A percentile compares a stretch with the other conserved stretches of the same genome.
phyloP scores from a whole-genome alignment of 192 early-diverging fungal species.

The Chytriomyces sp. region DNA sequence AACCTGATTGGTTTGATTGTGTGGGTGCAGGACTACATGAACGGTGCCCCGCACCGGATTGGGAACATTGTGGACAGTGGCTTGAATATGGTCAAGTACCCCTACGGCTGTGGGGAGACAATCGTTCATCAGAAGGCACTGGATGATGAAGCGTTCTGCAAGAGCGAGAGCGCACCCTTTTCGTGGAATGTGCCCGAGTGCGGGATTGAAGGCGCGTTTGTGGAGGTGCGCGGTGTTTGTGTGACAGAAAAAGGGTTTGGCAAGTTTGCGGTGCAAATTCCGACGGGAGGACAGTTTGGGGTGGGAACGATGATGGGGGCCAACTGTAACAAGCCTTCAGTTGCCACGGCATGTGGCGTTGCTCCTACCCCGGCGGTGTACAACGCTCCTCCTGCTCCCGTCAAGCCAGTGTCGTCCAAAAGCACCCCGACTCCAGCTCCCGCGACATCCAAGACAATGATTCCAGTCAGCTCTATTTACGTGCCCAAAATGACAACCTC shows the following conservation, averaged over 20 bases:
- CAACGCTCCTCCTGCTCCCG: background rate
- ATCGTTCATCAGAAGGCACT: conserved; percentile 19
- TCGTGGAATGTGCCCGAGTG: background rate
- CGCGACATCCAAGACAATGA: no score
- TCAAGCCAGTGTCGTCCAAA: background rate
- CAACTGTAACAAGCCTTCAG: background rate
- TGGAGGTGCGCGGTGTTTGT: conserved; percentile 15
- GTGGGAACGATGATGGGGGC: background rate
- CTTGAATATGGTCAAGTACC: conserved; percentile 32
- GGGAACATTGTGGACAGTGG: conserved; percentile 23
- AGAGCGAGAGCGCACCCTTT: background rate
- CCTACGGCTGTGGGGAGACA: conserved; percentile 30
- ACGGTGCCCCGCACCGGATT: conserved; percentile 10
- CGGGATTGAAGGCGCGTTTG: background rate
- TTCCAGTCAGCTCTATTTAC: no score
- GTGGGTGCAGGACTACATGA: conserved; percentile 27
- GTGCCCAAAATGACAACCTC: no score
- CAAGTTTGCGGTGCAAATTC: conserved; percentile 7
- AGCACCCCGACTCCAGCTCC: background rate
- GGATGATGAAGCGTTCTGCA: conserved; percentile 2
- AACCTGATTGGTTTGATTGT: conserved; percentile 30
- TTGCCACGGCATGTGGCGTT: background rate
- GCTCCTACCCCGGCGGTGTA: background rate
- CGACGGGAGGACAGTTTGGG: background rate
- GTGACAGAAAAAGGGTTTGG: conserved; percentile 6